These are phyloP conservation scores for Tetrastigma voinierianum DNA, from an alignment of 164 flowering plant genomes.

Conservation along the genomic window DNA sequence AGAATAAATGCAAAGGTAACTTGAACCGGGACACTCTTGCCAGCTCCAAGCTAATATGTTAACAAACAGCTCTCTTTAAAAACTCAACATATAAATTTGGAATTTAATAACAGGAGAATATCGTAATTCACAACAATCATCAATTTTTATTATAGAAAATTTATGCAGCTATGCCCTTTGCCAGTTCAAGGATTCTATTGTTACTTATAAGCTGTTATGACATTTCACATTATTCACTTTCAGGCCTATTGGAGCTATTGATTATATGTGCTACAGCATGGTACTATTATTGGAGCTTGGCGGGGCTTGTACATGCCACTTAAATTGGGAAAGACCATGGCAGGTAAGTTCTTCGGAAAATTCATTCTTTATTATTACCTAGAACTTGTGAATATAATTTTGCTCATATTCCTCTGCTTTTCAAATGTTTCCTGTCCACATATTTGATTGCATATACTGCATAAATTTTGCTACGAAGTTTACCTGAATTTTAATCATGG, in stretches of 20 bases:
- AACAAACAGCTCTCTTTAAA: too few species aligned
- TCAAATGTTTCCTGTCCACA: too few species aligned
- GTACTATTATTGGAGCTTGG: constrained; percentile 94
- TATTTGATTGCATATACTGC: too few species aligned
- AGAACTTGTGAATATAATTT: not conserved
- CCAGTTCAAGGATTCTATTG: not conserved
- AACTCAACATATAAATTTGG: too few species aligned
- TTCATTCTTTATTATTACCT: not conserved
- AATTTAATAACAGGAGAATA: too few species aligned
- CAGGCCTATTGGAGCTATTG: constrained; percentile 62
- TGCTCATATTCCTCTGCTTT: not conserved
- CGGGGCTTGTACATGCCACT: constrained; percentile 99
- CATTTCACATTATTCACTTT: constrained; percentile 2
- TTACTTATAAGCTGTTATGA: constrained; percentile 6
- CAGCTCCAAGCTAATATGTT: too few species aligned
- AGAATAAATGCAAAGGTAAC: too few species aligned
- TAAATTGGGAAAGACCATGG: constrained; percentile 99
- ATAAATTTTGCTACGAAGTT: too few species aligned
- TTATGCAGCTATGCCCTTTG: not conserved
- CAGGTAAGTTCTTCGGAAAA: constrained; percentile 50
- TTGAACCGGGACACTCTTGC: too few species aligned
- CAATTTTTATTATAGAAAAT: not conserved
- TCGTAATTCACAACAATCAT: too few species aligned
- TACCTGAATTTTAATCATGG: too few species aligned
- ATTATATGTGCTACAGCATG: constrained; percentile 84